Evolutionary conservation across 1,284 basidiomycete species (phyloP).

Genomic region (Irpex lacteus): DNA sequence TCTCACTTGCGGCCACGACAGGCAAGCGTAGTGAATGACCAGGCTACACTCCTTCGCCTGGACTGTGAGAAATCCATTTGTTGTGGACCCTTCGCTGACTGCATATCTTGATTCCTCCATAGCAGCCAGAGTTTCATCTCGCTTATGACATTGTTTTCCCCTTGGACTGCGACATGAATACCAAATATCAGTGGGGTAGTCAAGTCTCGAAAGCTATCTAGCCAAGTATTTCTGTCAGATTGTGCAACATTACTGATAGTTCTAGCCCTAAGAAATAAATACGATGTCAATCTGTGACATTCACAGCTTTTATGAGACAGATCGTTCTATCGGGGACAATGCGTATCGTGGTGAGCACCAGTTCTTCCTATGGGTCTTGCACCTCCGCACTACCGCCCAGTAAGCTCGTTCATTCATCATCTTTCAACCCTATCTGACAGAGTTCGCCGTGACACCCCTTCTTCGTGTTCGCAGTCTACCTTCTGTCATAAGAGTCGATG

Average conservation of each 20-base stretch:
- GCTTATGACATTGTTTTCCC: too few species aligned
- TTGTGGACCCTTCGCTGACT: not conserved
- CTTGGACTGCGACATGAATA: too few species aligned
- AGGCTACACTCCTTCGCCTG: not conserved
- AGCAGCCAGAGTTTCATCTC: too few species aligned
- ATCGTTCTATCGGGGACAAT: not conserved
- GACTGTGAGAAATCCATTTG: not conserved
- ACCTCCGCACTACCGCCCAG: not conserved
- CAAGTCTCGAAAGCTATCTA: too few species aligned
- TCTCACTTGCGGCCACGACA: not conserved
- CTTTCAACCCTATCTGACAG: not conserved
- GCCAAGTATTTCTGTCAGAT: too few species aligned
- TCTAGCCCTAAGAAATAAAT: too few species aligned
- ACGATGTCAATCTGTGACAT: not conserved
- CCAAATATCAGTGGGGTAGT: too few species aligned
- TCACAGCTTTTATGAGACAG: not conserved
- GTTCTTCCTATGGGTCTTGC: not conserved
- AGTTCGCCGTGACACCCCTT: not conserved
- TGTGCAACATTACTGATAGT: too few species aligned
- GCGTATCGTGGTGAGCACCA: not conserved
- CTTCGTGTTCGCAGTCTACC: not conserved
- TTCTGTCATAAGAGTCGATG: not conserved
- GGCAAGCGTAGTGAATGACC: not conserved
- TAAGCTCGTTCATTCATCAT: not conserved
- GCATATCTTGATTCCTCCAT: too few species aligned